Base-by-base conservation (phyloP, 441 rosid genomes). In the Adansonia madagascariensis region DNA sequence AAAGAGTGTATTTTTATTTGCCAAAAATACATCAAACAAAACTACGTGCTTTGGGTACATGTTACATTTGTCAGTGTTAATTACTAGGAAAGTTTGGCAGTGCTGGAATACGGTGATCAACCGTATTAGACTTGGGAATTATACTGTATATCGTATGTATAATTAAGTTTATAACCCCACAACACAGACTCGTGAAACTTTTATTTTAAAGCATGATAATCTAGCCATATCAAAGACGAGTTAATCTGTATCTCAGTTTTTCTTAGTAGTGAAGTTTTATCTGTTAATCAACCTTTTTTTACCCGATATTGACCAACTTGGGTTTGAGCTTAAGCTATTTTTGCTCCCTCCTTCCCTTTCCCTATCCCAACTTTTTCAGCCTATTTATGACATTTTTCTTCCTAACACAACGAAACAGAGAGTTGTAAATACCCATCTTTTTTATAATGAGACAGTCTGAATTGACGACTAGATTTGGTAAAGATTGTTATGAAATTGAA, bases 11-110 rank as follows among this genome's bases (percentile, higher is more conserved):
- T 50, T 20, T 70, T 4, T 15, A n/a, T 15, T 9, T 1, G 43
- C 74, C 71, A 66, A 44, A 43, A 66, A 1, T 70, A 17, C 43
- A 70, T 50, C 12, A 3, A 12, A 31, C 31, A 69, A 69, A 24
- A 12, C 60, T 27, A 50, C 50, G 22, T 70, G 72, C 71, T 46
- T 46, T 46, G 35, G 17, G 72, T 18, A 18, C 17, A 27, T 62
- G 3, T 20, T 6, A 55, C 22, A 55, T 55, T 55, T 17, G 6
- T 17, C 22, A n/a, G 22, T 27, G 18, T 62, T 8, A 17, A 15
- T 5, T 27, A 27, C 43, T 27, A 57, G 62, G 27, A 57, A 57
- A 57, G 12, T 57, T 57, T 20, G 20, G 12, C 5, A 22, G 5
- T 22, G 27, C 12, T 62, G 66, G 41, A 27, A 62, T 62, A 31